Evolutionary conservation across 441 rosid genomes (phyloP), one percentile per base, ranked within the genome.

Genomic region (Kokia cookei): DNA sequence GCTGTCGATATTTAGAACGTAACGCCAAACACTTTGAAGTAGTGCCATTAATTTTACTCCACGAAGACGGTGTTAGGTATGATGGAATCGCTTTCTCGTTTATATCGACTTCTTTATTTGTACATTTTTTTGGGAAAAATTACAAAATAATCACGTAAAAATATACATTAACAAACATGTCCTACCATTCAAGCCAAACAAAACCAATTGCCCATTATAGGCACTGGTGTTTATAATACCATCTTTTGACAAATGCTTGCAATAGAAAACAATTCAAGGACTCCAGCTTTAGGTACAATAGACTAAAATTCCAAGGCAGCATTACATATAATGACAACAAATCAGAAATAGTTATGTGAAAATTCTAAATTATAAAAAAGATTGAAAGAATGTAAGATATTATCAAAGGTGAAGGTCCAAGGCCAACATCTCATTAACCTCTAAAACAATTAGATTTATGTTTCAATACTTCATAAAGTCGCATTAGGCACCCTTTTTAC

Each of bases 1-100:
- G 74, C 42, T 71, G 74, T 72, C 67, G 60, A 17, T 47, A 24
- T 15, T 68, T 62, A 43, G 57, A 72, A 60, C 45, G 57, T 72
- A 45, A 59, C 48, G 75, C 57, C 17, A 32, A 60, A 47, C 68
- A 59, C 32, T 68, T 60, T 9, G 17, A 51, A 69, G 17, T 32
- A 17, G 61, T 32, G 9, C 72, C 72, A 51, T 69, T 69, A 19
- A 15, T 45, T 60, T 72, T 67, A 47, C 43, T 48, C 42, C 66
- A 72, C 15, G 12, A 59, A 59, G 43, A 24, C 75, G 27, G 27
- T 59, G n/a, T 45, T 58, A 45, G 57, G 67, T 26, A 59, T 59
- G 66, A 42, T 3, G 65, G 57, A 47, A 59, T 45, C 27, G 3
- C 42, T 60, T 72, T 29, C 61, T 60, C 55, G 10, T 24, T 72